phyloP scores from a whole-genome alignment of 495 filamentous ascomycete species.

The Hypoxylon intermedium region DNA sequence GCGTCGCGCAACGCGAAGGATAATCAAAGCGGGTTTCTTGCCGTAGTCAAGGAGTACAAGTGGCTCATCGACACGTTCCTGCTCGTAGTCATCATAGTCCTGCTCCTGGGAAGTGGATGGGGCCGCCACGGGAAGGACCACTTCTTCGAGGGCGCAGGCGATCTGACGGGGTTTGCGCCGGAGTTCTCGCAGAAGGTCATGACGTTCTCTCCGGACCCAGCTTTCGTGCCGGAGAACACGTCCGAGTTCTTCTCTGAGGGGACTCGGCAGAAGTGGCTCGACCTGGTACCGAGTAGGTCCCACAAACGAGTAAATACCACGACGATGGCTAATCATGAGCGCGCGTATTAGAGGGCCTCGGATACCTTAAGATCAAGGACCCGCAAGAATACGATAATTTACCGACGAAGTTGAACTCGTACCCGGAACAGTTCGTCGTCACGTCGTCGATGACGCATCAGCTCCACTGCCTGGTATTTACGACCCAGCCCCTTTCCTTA shows the following conservation, averaged over 20 bases:
- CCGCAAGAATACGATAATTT: constrained; percentile 49
- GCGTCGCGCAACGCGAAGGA: constrained; percentile 1
- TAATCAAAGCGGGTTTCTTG: constrained; percentile 13
- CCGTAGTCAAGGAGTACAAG: constrained; percentile 29
- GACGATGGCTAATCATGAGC: constrained; percentile 1
- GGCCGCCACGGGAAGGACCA: constrained; percentile 10
- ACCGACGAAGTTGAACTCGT: constrained; percentile 44
- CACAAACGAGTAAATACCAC: too few relatives aligned
- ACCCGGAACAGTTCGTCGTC: constrained; percentile 49
- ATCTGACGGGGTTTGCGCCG: constrained; percentile 50
- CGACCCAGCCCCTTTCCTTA: neutral
- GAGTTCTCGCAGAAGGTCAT: constrained; percentile 52
- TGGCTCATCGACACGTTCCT: constrained; percentile 48
- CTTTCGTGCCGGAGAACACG: constrained; percentile 52
- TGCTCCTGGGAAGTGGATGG: constrained; percentile 41
- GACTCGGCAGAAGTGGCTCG: constrained; percentile 49
- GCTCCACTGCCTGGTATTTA: constrained; percentile 52
- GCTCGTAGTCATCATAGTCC: constrained; percentile 43
- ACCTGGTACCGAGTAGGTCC: constrained; percentile 51
- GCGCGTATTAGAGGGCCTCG: constrained; percentile 45
- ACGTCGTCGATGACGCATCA: constrained; percentile 60
- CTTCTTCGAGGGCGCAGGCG: constrained; percentile 43
- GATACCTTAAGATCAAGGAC: constrained; percentile 50
- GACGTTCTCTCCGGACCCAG: constrained; percentile 50
- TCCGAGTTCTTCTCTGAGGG: constrained; percentile 52